A percentile compares a stretch with the other conserved stretches of the same genome.
Evolutionary conservation across 371 early-diverging fungal species (phyloP).

Genomic region (Cladochytrium tenue): DNA sequence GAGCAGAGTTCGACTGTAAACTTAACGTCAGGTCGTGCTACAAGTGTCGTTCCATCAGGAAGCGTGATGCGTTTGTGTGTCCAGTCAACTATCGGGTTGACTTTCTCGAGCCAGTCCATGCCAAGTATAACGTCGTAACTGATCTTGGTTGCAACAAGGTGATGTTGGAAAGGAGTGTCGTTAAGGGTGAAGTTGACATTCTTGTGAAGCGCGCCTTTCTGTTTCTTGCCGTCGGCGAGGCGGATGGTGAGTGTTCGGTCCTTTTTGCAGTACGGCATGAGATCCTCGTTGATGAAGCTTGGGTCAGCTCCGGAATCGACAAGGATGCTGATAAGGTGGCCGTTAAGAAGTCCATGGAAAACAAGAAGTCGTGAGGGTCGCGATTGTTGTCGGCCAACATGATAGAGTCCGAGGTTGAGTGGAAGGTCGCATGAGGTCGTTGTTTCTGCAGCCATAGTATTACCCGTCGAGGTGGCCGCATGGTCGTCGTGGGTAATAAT

Average conservation of each 20-base stretch:
- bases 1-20: not conserved
- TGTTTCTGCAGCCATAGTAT: not conserved
- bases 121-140: conserved; percentile 24
- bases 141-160: not conserved
- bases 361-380: too few relatives aligned
- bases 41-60: not conserved
- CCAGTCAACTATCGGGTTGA: conserved; percentile 12
- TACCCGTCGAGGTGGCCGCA: not conserved
- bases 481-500: too few relatives aligned
- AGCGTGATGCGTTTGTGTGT: conserved; percentile 7
- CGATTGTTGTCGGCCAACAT: too few relatives aligned
- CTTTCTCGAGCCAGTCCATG: conserved; percentile 15
- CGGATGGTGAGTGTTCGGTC: not conserved
- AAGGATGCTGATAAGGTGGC: not conserved
- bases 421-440: not conserved
- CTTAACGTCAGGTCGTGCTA: not conserved
- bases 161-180: not conserved
- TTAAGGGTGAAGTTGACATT: not conserved
- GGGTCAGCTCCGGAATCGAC: conserved; percentile 16
- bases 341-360: not conserved
- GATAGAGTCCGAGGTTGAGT: too few relatives aligned
- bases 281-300: conserved; percentile 5
- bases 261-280: not conserved
- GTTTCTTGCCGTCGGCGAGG: not conserved
- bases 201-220: not conserved